These are phyloP conservation scores for Ensete ventricosum DNA, from an alignment of 176 grass and related monocot species.

Conservation along the genomic window DNA sequence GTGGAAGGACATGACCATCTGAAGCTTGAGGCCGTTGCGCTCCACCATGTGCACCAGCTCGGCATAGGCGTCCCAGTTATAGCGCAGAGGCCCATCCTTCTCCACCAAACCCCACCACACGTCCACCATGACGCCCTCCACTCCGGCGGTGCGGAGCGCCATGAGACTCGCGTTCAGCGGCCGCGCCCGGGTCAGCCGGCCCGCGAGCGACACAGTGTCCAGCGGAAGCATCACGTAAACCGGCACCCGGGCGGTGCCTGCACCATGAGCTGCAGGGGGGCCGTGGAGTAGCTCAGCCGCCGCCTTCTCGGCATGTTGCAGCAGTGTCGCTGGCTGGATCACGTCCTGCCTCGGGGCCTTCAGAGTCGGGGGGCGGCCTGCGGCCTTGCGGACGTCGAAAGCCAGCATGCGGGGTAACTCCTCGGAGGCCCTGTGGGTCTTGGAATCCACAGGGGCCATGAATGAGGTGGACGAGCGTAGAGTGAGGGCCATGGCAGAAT, in stretches of 20 bases:
- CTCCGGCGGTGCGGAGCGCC: constrained; percentile 73
- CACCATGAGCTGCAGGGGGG: neutral
- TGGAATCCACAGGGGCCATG: constrained; percentile 33
- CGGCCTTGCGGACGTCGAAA: constrained; percentile 1
- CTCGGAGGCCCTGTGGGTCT: constrained; percentile 29
- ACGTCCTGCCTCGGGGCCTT: constrained; percentile 7
- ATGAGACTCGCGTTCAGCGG: constrained; percentile 66
- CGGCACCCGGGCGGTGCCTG: constrained; percentile 28
- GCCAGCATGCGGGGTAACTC: constrained; percentile 31
- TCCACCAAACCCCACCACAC: constrained; percentile 98
- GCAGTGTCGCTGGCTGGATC: neutral
- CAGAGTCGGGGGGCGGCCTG: constrained; percentile 10
- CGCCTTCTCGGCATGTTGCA: neutral
- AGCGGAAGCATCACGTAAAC: constrained; percentile 97
- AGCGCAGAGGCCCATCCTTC: constrained; percentile 45
- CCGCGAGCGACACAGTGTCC: constrained; percentile 52
- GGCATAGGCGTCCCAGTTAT: constrained; percentile 81
- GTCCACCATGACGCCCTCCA: constrained; percentile 92
- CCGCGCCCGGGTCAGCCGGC: constrained; percentile 30
- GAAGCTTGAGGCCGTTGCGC: constrained; percentile 58
- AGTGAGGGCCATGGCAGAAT: constrained; percentile 48
- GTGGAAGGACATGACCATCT: constrained; percentile 90
- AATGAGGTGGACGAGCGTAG: constrained; percentile 52
- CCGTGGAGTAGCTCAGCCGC: constrained; percentile 34
- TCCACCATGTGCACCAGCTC: constrained; percentile 84